phyloP scores from a whole-genome alignment of 1,284 basidiomycete genomes.

The Sanguinoderma infundibulare region DNA sequence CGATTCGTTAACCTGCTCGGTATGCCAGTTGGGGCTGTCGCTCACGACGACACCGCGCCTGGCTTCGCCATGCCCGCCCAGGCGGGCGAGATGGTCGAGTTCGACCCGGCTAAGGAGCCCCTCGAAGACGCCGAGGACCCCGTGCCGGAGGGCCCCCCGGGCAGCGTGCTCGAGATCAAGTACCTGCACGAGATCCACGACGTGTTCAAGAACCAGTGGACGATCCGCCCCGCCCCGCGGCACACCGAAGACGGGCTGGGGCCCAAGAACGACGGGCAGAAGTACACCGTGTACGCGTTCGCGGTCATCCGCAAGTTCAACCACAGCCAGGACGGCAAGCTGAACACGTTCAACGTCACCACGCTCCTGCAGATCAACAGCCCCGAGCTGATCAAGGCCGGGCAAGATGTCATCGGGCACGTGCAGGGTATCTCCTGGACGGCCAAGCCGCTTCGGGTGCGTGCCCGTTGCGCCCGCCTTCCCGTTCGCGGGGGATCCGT shows the following conservation, averaged over 20 bases:
- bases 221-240: constrained; percentile 31
- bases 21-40: constrained; percentile 4
- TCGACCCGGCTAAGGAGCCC: constrained; percentile 14
- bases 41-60: constrained; percentile 9
- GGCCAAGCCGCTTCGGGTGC: constrained; percentile 55
- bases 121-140: constrained; percentile 19
- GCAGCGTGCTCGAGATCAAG: constrained; percentile 34
- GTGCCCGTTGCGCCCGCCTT: constrained; percentile 8
- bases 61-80: constrained; percentile 25
- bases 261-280: constrained; percentile 25
- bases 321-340: constrained; percentile 26
- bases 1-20: constrained; percentile 16
- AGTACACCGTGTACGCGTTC: constrained; percentile 36
- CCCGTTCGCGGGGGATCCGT: neutral
- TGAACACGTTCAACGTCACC: constrained; percentile 31
- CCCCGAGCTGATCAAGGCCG: constrained; percentile 54
- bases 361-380: constrained; percentile 54
- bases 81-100: constrained; percentile 26
- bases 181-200: constrained; percentile 35
- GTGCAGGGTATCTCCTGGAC: constrained; percentile 65
- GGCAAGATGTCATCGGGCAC: constrained; percentile 55
- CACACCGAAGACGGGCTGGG: constrained; percentile 13
- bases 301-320: constrained; percentile 35
- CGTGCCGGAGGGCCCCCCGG: constrained; percentile 30
- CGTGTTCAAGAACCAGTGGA: constrained; percentile 31